These are phyloP conservation scores for Mychonastes homosphaera DNA, from an alignment of 139 green algal species.

Conservation along the genomic window DNA sequence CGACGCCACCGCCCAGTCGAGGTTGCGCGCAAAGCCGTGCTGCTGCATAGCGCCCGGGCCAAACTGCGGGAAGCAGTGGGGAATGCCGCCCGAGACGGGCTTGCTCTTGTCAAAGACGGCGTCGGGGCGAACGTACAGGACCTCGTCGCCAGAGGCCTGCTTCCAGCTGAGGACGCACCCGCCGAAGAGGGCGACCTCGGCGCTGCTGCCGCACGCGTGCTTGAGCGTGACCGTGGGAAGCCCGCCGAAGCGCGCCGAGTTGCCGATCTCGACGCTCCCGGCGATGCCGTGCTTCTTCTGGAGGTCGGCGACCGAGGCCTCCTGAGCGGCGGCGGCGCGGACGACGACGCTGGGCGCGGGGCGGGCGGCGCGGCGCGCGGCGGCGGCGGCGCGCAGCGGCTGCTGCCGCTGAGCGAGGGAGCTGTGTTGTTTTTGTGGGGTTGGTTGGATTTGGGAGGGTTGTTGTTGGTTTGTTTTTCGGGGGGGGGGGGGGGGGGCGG, in stretches of 20 bases:
- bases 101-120: conserved; percentile 90
- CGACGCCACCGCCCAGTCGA: conserved; percentile 66
- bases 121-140: conserved; percentile 92
- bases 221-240: conserved; percentile 51
- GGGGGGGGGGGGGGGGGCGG: too few species aligned
- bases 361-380: background rate
- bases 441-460: too few species aligned
- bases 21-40: conserved; percentile 95
- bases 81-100: conserved; percentile 82
- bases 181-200: conserved; percentile 84
- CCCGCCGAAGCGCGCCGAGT: conserved; percentile 39
- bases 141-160: conserved; percentile 71
- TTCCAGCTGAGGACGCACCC: conserved; percentile 81
- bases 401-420: background rate
- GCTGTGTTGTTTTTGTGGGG: too few species aligned
- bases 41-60: conserved; percentile 84
- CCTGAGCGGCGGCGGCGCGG: conserved; percentile 1
- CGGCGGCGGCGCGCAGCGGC: background rate
- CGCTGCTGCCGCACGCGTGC: conserved; percentile 54
- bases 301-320: conserved; percentile 28
- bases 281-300: conserved; percentile 50
- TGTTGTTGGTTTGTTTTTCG: too few species aligned
- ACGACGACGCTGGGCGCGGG: background rate
- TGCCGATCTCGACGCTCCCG: conserved; percentile 52
- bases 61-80: conserved; percentile 97